phyloP scores from a whole-genome alignment of 2,329 filamentous ascomycete species.

The Fonsecaea pedrosoi region DNA sequence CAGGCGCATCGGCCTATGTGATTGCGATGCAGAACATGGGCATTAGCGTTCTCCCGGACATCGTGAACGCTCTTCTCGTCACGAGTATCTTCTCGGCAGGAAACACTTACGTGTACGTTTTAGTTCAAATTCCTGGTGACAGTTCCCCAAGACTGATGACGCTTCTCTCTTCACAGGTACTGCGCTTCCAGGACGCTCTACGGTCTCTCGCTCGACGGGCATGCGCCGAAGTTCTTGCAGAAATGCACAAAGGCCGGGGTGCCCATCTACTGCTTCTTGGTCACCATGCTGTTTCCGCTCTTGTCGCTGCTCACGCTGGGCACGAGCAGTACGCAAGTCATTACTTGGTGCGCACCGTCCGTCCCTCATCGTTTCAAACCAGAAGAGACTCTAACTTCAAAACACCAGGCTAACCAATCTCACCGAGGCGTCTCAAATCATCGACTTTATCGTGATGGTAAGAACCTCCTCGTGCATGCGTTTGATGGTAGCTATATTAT shows the following conservation, averaged over 20 bases:
- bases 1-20: slow-evolving; percentile 68
- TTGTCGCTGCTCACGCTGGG: slow-evolving; percentile 61
- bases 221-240: slow-evolving; percentile 61
- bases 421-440: slow-evolving; percentile 62
- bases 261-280: slow-evolving; percentile 63
- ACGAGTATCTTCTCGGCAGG: slow-evolving; percentile 64
- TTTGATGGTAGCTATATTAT: background rate
- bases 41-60: slow-evolving; percentile 61
- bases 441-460: slow-evolving; percentile 50
- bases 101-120: slow-evolving; percentile 57
- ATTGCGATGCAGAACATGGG: slow-evolving; percentile 66
- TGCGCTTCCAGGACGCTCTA: slow-evolving; percentile 61
- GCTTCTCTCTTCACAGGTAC: slow-evolving; percentile 44
- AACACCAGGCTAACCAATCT: slow-evolving; percentile 50
- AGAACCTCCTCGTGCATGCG: background rate
- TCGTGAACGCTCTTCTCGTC: slow-evolving; percentile 63
- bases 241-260: slow-evolving; percentile 67
- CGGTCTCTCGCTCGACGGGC: slow-evolving; percentile 60
- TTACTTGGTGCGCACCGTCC: slow-evolving; percentile 56
- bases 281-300: slow-evolving; percentile 62
- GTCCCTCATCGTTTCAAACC: background rate
- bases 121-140: background rate
- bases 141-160: background rate
- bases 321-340: slow-evolving; percentile 56
- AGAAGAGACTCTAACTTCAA: background rate